Base-by-base conservation (phyloP, 306 rosid genomes). In the Prosopis cineraria region DNA sequence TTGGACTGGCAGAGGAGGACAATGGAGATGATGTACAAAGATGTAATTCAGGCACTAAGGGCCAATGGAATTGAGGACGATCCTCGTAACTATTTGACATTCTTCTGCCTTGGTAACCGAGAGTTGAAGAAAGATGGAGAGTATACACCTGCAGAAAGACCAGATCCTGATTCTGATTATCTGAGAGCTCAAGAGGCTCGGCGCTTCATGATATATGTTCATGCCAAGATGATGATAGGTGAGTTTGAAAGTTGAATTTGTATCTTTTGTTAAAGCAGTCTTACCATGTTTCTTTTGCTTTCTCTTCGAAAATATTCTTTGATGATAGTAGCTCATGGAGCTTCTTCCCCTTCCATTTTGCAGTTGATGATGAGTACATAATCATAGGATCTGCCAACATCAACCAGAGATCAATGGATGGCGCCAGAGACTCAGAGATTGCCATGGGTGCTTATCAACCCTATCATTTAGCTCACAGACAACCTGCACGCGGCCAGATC, bases 351-450 rank as follows among this genome's bases (percentile, higher is more conserved):
- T 63, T 30, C 2, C 70, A 30, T 74, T 39, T 43, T 85, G 84
- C 83, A 90, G 95, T 90, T 73, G 95, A 90, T 67, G 95, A 90
- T 0, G 95, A 90, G 81, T 90, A 90, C 86, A 86, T 88, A 77
- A 90, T 90, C 60, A 34, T 90, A 64, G 95, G 95, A 72, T 90
- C 95, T 65, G 95, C 95, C 79, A 90, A 90, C 83, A 90, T 90
- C 85, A 90, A 90, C 87, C 92, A 90, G 75, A 83, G 95, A 80
- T 90, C 95, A 67, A 90, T 90, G 95, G 95, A 90, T 43, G 92
- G 95, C 62, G 76, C 92, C 6, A 88, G 89, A 82, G 92, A 90
- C 83, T 84, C 91, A 1, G 95, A 90, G 88, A 85, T 90, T 65
- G 92, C 92, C 17, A 90, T 90, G 95, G 95, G 95, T 16, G 92